Base-by-base conservation (phyloP, 441 rosid genomes). In the Erysimum cheiri region DNA sequence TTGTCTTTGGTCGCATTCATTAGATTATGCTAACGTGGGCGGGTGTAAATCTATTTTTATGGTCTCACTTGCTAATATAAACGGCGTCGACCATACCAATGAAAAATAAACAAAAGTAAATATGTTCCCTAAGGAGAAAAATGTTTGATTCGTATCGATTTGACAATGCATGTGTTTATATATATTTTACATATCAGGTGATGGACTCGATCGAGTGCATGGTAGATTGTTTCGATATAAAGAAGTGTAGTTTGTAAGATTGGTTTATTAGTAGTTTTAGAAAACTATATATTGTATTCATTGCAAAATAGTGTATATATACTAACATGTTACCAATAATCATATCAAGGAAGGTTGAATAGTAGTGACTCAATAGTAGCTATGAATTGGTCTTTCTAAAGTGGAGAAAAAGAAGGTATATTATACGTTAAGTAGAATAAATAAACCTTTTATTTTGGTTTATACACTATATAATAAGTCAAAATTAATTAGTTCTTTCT, bases 1-100 rank as follows among this genome's bases (percentile, higher is more conserved):
- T 61, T 56, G 61, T 61, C 37, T 43, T 40, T 12, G 17, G 43
- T 67, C 72, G 36, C 13, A 8, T 41, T 41, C 29, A 44, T 31
- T 32, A 31, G 57, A 54, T 55, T 17, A 55, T 41, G 50, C 33
- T 26, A 50, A 26, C 4, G 5, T 50, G 56, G 28, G 56, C 7
- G 10, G 5, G 28, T 7, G 33, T 50, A 50, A 5, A 3, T 50
- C 2, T 49, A 22, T 24, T 24, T 24, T 24, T 24, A 24, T 22
- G 33, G 57, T 28, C 19, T 32, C 35, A 47, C 43, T 44, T 47
- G 56, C 14, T 65, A 6, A 52, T 7, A 28, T 2, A 5, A 10
- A 36, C 35, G 33, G 12, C 12, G 3, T 36, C n/a, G 41, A 37
- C 41, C 3, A 50, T 39, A 26, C 26, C 12, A 15, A 50, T 1